Evolutionary conservation across 257 asterid species (phyloP).

Genomic region (Solanum verrucosum): DNA sequence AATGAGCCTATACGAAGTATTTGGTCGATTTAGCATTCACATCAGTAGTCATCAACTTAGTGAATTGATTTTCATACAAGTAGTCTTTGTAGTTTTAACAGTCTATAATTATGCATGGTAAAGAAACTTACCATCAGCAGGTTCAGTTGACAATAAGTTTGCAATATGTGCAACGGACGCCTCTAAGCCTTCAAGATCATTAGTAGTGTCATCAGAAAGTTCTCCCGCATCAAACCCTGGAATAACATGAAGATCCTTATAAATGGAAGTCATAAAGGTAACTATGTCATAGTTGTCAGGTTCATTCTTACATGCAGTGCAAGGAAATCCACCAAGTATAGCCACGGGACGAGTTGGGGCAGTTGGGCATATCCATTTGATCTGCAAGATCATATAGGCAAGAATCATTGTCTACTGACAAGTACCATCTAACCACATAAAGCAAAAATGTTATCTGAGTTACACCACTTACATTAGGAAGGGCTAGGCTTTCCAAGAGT

Average conservation of each 20-base stretch:
- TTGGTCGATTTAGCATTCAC: neutral
- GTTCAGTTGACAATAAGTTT: slow-evolving; percentile 85
- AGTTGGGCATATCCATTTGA: slow-evolving; percentile 99
- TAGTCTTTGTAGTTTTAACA: neutral
- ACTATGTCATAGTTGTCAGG: slow-evolving; percentile 40
- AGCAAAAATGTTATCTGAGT: neutral
- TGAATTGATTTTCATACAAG: neutral
- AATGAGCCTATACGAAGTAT: neutral
- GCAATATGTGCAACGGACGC: slow-evolving; percentile 91
- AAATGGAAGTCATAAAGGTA: slow-evolving; percentile 18
- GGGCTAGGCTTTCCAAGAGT: slow-evolving; percentile 81
- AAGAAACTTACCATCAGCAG: slow-evolving; percentile 87
- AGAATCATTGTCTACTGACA: neutral
- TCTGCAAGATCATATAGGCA: slow-evolving; percentile 83
- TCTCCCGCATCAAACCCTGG: slow-evolving; percentile 95
- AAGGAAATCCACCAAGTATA: slow-evolving; percentile 87
- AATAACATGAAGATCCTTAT: neutral
- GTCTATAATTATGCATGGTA: slow-evolving; percentile 4
- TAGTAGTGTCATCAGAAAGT: slow-evolving; percentile 82
- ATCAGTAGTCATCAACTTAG: neutral
- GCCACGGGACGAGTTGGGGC: slow-evolving; percentile 97
- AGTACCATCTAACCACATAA: neutral
- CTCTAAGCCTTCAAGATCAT: slow-evolving; percentile 87
- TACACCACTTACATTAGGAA: slow-evolving; percentile 63
- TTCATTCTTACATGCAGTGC: slow-evolving; percentile 75